These are phyloP conservation scores for Aspergillus fischeri DNA, from an alignment of 2,329 filamentous ascomycete species.

Conservation along the genomic window DNA sequence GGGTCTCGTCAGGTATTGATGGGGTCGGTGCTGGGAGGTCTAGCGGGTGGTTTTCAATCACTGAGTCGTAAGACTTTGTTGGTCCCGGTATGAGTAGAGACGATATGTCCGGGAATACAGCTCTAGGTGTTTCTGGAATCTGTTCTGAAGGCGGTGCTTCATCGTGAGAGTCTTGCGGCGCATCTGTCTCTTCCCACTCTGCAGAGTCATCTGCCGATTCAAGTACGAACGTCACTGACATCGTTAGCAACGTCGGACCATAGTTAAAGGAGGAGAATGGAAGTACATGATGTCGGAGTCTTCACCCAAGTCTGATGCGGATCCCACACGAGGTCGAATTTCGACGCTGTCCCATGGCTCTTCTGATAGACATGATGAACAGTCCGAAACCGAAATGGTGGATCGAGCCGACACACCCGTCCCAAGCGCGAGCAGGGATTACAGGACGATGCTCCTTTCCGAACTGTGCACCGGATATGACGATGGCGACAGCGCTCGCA, in stretches of 20 bases:
- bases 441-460: constrained; percentile 24
- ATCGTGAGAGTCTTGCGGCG: neutral
- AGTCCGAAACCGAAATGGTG: constrained; percentile 31
- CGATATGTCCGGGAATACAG: neutral
- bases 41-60: neutral
- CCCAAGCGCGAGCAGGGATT: constrained; percentile 26
- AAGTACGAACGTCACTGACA: constrained; percentile 25
- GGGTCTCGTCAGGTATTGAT: constrained; percentile 5
- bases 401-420: constrained; percentile 28
- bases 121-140: neutral
- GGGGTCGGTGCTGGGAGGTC: neutral
- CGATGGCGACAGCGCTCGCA: constrained; percentile 34
- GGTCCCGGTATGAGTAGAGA: neutral
- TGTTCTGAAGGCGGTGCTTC: neutral
- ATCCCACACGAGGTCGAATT: constrained; percentile 30
- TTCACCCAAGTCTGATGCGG: constrained; percentile 29
- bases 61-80: neutral
- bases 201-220: constrained; percentile 17
- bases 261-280: neutral
- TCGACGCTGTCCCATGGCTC: constrained; percentile 19
- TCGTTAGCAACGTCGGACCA: neutral
- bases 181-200: constrained; percentile 2
- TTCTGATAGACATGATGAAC: constrained; percentile 34
- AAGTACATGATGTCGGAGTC: constrained; percentile 18
- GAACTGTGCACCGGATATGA: constrained; percentile 32